phyloP scores from a whole-genome alignment of 768 basidiomycete genomes.

The Pleurotus tuber-regium region DNA sequence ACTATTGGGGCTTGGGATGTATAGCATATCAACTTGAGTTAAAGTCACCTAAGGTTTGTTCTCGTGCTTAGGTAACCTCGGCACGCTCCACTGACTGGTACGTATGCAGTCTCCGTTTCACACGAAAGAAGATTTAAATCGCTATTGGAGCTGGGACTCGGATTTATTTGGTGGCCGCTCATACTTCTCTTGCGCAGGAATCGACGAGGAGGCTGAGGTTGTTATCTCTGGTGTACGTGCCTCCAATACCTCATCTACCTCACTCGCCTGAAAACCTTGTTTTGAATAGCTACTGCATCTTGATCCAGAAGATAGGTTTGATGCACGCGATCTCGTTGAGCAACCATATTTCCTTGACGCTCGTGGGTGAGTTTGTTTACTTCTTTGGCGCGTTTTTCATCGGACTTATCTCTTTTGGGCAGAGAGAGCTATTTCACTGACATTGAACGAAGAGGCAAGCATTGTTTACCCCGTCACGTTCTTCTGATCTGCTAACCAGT shows the following conservation, averaged over 20 bases:
- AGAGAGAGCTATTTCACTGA: not conserved
- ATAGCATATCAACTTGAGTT: constrained; percentile 36
- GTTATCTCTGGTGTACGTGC: constrained; percentile 30
- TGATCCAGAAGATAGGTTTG: constrained; percentile 18
- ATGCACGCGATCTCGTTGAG: constrained; percentile 15
- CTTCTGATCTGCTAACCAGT: too few relatives aligned
- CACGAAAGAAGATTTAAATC: not conserved
- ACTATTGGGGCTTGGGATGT: constrained; percentile 44
- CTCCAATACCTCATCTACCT: too few relatives aligned
- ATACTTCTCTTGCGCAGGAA: constrained; percentile 21
- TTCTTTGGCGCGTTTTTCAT: not conserved
- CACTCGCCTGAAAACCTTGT: not conserved
- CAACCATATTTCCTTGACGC: constrained; percentile 23
- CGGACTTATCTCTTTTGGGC: too few relatives aligned
- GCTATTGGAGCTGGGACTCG: not conserved
- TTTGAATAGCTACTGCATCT: constrained; percentile 19
- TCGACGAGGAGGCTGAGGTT: constrained; percentile 20
- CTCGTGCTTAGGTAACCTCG: not conserved
- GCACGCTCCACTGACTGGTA: not conserved
- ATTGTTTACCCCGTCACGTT: too few relatives aligned
- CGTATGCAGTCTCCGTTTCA: not conserved
- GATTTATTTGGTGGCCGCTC: constrained; percentile 8
- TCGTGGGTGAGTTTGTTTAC: constrained; percentile 20
- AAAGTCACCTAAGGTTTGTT: constrained; percentile 21
- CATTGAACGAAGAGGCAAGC: not conserved